Evolutionary conservation across 1,139 yeast genomes (phyloP).

Genomic region (Pichia sp.): DNA sequence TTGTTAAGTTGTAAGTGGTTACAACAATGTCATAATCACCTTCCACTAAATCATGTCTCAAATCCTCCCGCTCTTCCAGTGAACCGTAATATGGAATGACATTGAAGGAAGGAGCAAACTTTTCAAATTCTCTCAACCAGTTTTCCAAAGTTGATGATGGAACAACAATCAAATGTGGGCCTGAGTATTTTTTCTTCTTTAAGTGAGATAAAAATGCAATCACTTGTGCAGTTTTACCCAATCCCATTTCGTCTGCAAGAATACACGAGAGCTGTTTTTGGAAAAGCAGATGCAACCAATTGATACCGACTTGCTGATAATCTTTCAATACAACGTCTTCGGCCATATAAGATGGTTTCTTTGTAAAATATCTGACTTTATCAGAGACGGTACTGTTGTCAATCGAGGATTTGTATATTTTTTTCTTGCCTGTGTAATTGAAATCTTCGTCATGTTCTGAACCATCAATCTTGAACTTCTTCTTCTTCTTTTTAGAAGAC

Average conservation of each 20-base stretch:
- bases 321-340: slow-evolving; percentile 63
- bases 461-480: slow-evolving; percentile 14
- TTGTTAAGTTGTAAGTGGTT: slow-evolving; percentile 87
- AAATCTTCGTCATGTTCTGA: slow-evolving; percentile 14
- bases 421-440: slow-evolving; percentile 1
- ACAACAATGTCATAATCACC: slow-evolving; percentile 81
- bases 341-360: slow-evolving; percentile 61
- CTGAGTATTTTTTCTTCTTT: slow-evolving; percentile 50
- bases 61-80: slow-evolving; percentile 74
- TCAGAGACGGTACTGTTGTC: slow-evolving; percentile 5
- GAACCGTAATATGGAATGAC: slow-evolving; percentile 95
- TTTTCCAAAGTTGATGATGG: slow-evolving; percentile 96
- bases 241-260: slow-evolving; percentile 96
- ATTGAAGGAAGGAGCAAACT: slow-evolving; percentile 72
- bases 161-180: slow-evolving; percentile 82
- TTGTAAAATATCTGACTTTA: slow-evolving; percentile 44
- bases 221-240: slow-evolving; percentile 95
- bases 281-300: slow-evolving; percentile 83
- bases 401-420: slow-evolving; percentile 6
- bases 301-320: slow-evolving; percentile 92
- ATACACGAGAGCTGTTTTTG: slow-evolving; percentile 79
- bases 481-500: slow-evolving; percentile 3
- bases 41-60: slow-evolving; percentile 58
- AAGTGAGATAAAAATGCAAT: slow-evolving; percentile 86
- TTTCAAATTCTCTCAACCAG: slow-evolving; percentile 91